Percentiles rank a stretch among this genome's conserved stretches.
Conservation (phyloP, 202 grass and related monocot species). For the Elaeis oleifera region DNA sequence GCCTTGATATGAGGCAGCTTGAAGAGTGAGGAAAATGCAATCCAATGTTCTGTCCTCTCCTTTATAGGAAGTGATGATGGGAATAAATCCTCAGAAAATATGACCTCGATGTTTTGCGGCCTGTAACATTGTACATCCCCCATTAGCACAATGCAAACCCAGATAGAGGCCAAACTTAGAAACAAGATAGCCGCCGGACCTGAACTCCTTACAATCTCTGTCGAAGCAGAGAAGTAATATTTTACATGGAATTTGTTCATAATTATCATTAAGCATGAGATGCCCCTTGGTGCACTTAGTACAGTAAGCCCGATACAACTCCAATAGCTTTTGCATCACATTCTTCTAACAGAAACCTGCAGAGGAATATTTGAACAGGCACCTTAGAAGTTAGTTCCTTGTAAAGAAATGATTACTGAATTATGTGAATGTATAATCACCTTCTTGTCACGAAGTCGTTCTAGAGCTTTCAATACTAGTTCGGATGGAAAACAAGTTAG, state of each 20-base stretch:
- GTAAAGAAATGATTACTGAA: constrained; percentile 3
- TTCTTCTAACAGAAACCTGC: constrained; percentile 80
- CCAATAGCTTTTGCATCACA: constrained; percentile 73
- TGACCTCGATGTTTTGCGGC: constrained; percentile 63
- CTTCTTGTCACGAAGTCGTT: constrained; percentile 86
- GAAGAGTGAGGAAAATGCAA: constrained; percentile 80
- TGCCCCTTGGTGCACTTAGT: constrained; percentile 66
- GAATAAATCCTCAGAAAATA: constrained; percentile 80
- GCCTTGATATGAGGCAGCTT: constrained; percentile 60
- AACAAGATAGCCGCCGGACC: constrained; percentile 32
- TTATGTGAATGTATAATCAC: constrained; percentile 21
- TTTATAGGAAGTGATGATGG: constrained; percentile 67
- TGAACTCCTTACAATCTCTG: constrained; percentile 64
- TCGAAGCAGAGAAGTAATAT: constrained; percentile 62
- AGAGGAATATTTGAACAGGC: constrained; percentile 21
- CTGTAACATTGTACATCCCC: constrained; percentile 36
- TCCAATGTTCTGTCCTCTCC: constrained; percentile 82
- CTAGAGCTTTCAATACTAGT: constrained; percentile 42
- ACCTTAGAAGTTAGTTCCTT: constrained; percentile 4
- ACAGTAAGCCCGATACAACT: constrained; percentile 78
- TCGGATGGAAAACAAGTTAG: constrained; percentile 56
- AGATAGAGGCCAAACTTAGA: constrained; percentile 3
- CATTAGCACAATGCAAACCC: constrained; percentile 20
- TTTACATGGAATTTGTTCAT: constrained; percentile 87
- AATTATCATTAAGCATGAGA: constrained; percentile 39